Base-by-base conservation (phyloP, 2,329 filamentous ascomycete species). In the Diplodia scrobiculata region DNA sequence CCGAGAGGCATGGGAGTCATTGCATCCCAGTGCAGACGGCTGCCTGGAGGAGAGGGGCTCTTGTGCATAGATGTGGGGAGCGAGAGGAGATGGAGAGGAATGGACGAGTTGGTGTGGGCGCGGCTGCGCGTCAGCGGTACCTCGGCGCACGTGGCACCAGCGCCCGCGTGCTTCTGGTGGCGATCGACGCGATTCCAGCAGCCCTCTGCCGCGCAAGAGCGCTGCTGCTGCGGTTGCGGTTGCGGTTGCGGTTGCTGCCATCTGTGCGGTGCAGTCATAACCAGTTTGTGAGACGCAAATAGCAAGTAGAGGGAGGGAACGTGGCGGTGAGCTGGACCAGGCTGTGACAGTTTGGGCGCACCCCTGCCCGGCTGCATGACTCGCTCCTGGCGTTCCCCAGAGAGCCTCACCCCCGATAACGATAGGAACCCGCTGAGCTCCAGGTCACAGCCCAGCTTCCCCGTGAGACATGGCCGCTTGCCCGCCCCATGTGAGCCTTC, bases 321-420 rank as follows among this genome's bases (percentile, higher is more conserved):
- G 58, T 62, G 58, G 58, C 58, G 41, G 41, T 36, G 29, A 50
- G 58, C 48, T 27, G 38, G 38, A 14, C 34, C 7, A 7, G n/a
- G 21, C 17, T 34, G 55, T 11, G 13, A 41, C 58, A 17, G 41
- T 11, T 29, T 36, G 41, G 34, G 48, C 45, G 38, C 38, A 60
- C 55, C 55, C 55, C 55, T 60, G 55, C 38, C 38, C 0, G 36
- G 25, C 9, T 34, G 29, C 58, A 62, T 62, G 58, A 62, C 58
- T 62, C 58, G 58, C 58, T 25, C 11, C 10, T 5, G 27, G 45
- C n/a, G 38, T 62, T 62, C 58, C 58, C 58, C 58, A 62, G 58
- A 62, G 58, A 62, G 58, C 58, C 58, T 62, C 58, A 60, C 55
- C 55, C 58, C 58, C 58, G 58, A 62, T 62, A 62, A 62, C 58